A percentile compares a stretch with the other conserved stretches of the same genome.
These are phyloP conservation scores for Epicoccum nigrum DNA, from an alignment of 2,329 filamentous ascomycete species.

Conservation along the genomic window DNA sequence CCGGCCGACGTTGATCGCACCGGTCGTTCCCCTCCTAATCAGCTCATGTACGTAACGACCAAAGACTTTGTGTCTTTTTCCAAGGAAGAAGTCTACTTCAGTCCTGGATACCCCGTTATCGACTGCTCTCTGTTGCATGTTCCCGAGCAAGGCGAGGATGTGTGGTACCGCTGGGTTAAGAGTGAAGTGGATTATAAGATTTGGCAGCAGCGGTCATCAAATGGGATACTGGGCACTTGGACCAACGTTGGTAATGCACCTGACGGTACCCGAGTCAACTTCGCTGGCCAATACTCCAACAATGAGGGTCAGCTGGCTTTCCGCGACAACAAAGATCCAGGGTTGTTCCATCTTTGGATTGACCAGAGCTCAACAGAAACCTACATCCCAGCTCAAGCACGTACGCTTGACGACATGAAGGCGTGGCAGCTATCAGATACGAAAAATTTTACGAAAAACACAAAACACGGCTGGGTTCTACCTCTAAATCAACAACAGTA, in stretches of 20 bases:
- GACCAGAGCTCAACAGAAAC: constrained; percentile 15
- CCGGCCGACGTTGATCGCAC: constrained; percentile 7
- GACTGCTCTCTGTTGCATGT: constrained; percentile 13
- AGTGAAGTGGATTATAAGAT: constrained; percentile 13
- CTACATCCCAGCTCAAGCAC: constrained; percentile 12
- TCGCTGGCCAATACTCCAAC: constrained; percentile 9
- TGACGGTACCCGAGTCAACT: constrained; percentile 11
- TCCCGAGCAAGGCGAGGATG: constrained; percentile 10
- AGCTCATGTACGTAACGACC: constrained; percentile 15
- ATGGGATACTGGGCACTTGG: constrained; percentile 5
- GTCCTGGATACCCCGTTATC: constrained; percentile 12
- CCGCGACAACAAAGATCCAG: constrained; percentile 4
- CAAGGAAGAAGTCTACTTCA: constrained; percentile 12
- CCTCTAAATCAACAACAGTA: constrained; percentile 8
- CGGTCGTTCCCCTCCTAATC: constrained; percentile 5
- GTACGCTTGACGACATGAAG: constrained; percentile 13
- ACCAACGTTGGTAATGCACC: constrained; percentile 10
- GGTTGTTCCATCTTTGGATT: constrained; percentile 12
- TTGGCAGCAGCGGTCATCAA: constrained; percentile 13
- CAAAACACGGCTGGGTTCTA: constrained; percentile 10
- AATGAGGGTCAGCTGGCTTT: constrained; percentile 14
- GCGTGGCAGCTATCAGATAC: constrained; percentile 9
- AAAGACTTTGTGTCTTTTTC: constrained; percentile 12
- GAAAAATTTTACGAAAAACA: constrained; percentile 7
- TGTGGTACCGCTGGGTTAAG: constrained; percentile 16